These are phyloP conservation scores for Saxophila tyrrhenica DNA, from an alignment of 495 filamentous ascomycete species.

Conservation along the genomic window DNA sequence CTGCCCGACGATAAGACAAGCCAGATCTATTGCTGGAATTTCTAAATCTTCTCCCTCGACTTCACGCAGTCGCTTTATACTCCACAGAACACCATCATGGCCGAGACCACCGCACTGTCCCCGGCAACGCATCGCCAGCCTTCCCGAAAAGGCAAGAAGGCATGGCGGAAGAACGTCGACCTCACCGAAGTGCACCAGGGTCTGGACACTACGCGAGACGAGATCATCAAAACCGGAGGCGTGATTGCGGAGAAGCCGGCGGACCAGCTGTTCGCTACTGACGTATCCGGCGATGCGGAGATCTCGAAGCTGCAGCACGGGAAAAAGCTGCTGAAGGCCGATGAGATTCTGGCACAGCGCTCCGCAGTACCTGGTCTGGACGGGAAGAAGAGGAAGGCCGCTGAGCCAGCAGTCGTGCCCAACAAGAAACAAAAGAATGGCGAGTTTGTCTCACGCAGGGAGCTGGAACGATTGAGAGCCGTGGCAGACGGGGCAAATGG, in stretches of 20 bases:
- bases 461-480: constrained; percentile 61
- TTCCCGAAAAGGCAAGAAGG: constrained; percentile 94
- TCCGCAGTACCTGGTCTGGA: constrained; percentile 70
- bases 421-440: constrained; percentile 61
- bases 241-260: constrained; percentile 68
- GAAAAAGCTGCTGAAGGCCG: constrained; percentile 67
- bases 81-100: constrained; percentile 15
- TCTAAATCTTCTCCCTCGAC: too few relatives aligned
- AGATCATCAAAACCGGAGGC: constrained; percentile 83
- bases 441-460: constrained; percentile 64
- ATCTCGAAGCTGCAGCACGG: constrained; percentile 51
- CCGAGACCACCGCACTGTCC: constrained; percentile 3
- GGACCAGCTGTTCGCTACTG: constrained; percentile 70
- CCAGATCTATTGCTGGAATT: not conserved
- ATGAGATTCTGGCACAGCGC: constrained; percentile 79
- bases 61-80: not conserved
- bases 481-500: constrained; percentile 50
- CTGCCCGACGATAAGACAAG: not conserved
- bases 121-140: constrained; percentile 63
- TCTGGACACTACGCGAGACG: constrained; percentile 70
- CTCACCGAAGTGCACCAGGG: constrained; percentile 73
- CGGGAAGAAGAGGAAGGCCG: constrained; percentile 57
- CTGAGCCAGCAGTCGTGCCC: constrained; percentile 51
- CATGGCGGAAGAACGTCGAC: constrained; percentile 97
- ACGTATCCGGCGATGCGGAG: constrained; percentile 53